phyloP scores from a whole-genome alignment of 345 rosid genomes.

The Odontarrhena argentea region DNA sequence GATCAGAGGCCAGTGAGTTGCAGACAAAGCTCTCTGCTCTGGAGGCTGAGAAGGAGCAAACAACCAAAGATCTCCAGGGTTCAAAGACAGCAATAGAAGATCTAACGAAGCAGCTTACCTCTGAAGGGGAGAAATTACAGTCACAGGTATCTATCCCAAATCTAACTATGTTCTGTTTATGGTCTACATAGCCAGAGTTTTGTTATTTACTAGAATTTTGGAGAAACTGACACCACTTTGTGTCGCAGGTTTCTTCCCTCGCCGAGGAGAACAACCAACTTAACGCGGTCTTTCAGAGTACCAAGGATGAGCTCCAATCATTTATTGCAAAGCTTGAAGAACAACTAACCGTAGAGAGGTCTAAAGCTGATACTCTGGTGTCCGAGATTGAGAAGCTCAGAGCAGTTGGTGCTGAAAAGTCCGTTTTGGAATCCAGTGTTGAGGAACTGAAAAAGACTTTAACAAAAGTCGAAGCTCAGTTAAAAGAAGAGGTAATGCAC shows the following conservation, averaged over 20 bases:
- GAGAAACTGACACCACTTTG: constrained; percentile 18
- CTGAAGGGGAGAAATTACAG: constrained; percentile 69
- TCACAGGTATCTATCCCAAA: constrained; percentile 63
- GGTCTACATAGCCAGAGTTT: constrained; percentile 3
- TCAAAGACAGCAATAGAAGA: constrained; percentile 69
- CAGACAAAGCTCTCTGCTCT: constrained; percentile 55
- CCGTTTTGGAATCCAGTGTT: constrained; percentile 53
- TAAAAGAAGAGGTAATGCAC: constrained; percentile 59
- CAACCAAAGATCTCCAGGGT: constrained; percentile 57
- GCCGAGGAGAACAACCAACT: constrained; percentile 73
- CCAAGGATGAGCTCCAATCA: constrained; percentile 77
- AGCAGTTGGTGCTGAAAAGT: constrained; percentile 56
- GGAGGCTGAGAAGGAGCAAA: constrained; percentile 63
- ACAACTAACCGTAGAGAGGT: constrained; percentile 54
- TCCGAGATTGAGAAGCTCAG: constrained; percentile 59
- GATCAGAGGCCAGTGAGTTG: constrained; percentile 61
- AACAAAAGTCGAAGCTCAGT: constrained; percentile 48
- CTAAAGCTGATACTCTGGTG: constrained; percentile 51
- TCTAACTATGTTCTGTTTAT: constrained; percentile 16
- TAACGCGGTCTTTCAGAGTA: constrained; percentile 56
- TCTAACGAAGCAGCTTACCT: constrained; percentile 56
- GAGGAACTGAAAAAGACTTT: constrained; percentile 67
- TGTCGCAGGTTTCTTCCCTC: constrained; percentile 66
- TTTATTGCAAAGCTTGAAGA: constrained; percentile 63
- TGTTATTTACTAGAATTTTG: constrained; percentile 8